Evolutionary conservation across 805 yeast species (phyloP).

Genomic region (Candida peoriensis): DNA sequence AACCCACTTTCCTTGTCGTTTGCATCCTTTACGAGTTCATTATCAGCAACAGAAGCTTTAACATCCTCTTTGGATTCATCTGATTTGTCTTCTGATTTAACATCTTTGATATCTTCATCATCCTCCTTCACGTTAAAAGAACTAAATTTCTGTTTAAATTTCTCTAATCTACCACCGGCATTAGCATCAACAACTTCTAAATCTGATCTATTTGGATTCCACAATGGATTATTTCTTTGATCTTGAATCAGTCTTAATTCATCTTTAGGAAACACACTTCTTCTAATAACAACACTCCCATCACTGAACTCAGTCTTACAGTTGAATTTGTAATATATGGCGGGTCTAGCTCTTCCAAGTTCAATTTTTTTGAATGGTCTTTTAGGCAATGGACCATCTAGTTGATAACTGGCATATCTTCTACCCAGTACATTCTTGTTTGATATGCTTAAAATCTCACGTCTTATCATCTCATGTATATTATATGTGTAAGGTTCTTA

Average conservation of each 20-base stretch:
- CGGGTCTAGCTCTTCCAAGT: conserved; percentile 88
- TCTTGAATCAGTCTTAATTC: conserved; percentile 84
- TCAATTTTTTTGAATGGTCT: conserved; percentile 67
- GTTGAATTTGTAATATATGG: conserved; percentile 87
- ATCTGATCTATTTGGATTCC: conserved; percentile 87
- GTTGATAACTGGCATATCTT: conserved; percentile 7
- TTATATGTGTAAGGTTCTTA: no score
- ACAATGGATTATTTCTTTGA: conserved; percentile 77
- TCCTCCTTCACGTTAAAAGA: conserved; percentile 39
- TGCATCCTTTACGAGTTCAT: conserved; percentile 5
- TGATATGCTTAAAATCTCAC: no score
- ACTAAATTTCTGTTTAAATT: conserved; percentile 64
- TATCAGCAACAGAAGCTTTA: conserved; percentile 5
- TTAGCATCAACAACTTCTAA: conserved; percentile 70
- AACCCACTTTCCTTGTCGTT: conserved; percentile 13
- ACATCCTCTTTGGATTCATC: conserved; percentile 5
- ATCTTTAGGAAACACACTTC: conserved; percentile 82
- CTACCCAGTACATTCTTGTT: conserved; percentile 3
- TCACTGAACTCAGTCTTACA: conserved; percentile 87
- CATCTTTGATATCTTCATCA: conserved; percentile 3
- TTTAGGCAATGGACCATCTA: conserved; percentile 28
- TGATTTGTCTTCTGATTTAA: conserved; percentile 12
- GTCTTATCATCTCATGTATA: no score
- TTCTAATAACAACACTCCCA: conserved; percentile 82
- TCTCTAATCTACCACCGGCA: conserved; percentile 75